A percentile compares a stretch with the other conserved stretches of the same genome.
phyloP scores from a whole-genome alignment of 352 stramenopile genomes.

The Phytophthora multivora region DNA sequence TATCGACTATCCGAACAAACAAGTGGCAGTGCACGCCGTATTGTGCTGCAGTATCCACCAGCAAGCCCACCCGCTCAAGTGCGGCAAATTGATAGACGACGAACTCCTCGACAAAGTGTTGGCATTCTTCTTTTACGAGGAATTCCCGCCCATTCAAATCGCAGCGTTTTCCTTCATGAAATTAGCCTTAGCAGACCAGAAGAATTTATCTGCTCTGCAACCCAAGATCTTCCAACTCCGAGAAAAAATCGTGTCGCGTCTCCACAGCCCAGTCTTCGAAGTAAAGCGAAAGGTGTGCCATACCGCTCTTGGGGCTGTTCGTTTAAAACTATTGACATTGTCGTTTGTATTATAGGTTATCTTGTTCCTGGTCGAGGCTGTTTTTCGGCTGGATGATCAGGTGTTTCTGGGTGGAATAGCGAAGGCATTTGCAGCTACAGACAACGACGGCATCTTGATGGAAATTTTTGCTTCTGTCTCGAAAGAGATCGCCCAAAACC shows the following conservation, averaged over 20 bases:
- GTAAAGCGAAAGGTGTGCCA: conserved; percentile 28
- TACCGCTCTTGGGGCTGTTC: not conserved
- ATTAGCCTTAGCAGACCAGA: conserved; percentile 23
- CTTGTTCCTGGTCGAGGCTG: conserved; percentile 24
- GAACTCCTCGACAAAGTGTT: conserved; percentile 26
- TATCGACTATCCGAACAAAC: conserved; percentile 23
- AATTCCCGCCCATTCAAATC: conserved; percentile 21
- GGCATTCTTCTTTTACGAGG: conserved; percentile 20
- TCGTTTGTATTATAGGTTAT: not conserved
- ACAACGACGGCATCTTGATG: conserved; percentile 24
- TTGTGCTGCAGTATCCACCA: conserved; percentile 20
- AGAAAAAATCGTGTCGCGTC: conserved; percentile 19
- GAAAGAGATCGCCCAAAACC: conserved; percentile 16
- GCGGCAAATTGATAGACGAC: conserved; percentile 16
- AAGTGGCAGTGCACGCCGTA: conserved; percentile 14
- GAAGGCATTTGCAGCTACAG: conserved; percentile 12
- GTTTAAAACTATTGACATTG: not conserved
- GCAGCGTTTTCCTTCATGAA: conserved; percentile 33
- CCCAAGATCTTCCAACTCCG: conserved; percentile 11
- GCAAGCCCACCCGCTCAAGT: conserved; percentile 23
- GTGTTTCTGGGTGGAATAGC: conserved; percentile 18
- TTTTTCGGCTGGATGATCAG: conserved; percentile 26
- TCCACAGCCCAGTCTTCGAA: conserved; percentile 22
- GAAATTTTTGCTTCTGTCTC: conserved; percentile 27
- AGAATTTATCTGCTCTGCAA: conserved; percentile 6